Evolutionary conservation across 2,329 filamentous ascomycete species (phyloP).

Genomic region (Anthostomella pinea): DNA sequence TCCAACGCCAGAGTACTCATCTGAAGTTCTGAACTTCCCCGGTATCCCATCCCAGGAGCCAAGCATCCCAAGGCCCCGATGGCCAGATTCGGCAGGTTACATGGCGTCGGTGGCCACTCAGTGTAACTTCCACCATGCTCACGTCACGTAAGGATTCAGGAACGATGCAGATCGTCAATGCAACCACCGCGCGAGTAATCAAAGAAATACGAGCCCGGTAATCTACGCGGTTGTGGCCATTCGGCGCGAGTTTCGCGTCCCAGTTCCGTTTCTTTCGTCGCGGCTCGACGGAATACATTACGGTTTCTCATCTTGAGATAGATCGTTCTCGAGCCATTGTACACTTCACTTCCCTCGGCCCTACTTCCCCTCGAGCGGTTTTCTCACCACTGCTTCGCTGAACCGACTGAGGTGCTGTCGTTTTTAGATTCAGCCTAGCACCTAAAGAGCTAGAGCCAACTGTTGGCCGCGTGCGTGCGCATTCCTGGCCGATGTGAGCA

Average conservation of each 20-base stretch:
- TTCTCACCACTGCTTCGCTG: too few species aligned
- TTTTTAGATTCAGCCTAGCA: too few species aligned
- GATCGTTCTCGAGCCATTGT: neutral
- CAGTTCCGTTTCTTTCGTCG: neutral
- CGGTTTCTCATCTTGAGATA: neutral
- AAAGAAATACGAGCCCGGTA: neutral
- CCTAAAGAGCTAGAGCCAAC: too few species aligned
- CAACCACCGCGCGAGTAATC: neutral
- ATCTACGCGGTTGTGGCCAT: neutral
- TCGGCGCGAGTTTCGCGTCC: neutral
- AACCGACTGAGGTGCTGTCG: too few species aligned
- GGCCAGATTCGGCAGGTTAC: constrained; percentile 4
- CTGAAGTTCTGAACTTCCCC: too few species aligned
- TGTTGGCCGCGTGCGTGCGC: too few species aligned
- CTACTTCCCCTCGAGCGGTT: too few species aligned
- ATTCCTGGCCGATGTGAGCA: too few species aligned
- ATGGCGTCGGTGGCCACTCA: neutral
- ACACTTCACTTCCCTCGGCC: too few species aligned
- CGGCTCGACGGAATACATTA: too few species aligned
- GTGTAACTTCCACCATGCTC: constrained; percentile 6
- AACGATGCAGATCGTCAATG: neutral
- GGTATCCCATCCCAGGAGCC: too few species aligned
- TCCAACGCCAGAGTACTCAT: neutral
- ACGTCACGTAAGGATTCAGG: neutral
- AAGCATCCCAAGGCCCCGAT: neutral